Evolutionary conservation across 768 basidiomycete genomes (phyloP), one percentile per base, ranked within the genome.

Genomic region (Kwoniella botswanensis): DNA sequence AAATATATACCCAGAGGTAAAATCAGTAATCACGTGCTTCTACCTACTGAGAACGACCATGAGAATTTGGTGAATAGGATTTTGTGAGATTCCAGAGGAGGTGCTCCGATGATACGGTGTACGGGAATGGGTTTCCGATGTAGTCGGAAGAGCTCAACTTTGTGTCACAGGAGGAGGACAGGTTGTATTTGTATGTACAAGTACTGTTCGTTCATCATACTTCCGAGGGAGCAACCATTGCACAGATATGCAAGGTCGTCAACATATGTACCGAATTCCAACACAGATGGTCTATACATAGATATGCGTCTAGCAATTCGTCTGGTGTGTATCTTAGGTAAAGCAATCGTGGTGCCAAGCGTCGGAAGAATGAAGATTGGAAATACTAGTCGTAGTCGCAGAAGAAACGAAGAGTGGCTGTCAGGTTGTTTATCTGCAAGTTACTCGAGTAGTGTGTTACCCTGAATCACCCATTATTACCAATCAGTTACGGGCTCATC

Each of bases 1-100:
- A 65, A 24, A 26, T 70, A 64, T 70, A 58, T 70, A 42, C 56
- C 63, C 9, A 50, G 67, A 46, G 67, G 59, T 17, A 44, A 57
- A 35, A 21, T 46, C 24, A 42, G 35, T 7, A 3, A 15, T 18
- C 29, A 3, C 43, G 54, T 11, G 15, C 17, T 35, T 35, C 35
- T 35, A 58, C 29, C 57, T 18, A 29, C 12, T 18, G 5, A 44
- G 17, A 42, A 63, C 13, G 61, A 13, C 9, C 21, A 58, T 15
- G 57, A 35, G 15, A 35, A 35, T 41, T 13, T 58, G 21, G 26
- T 21, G 18, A 58, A 58, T 24, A 24, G 57, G 21, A 58, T 26
- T 58, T 58, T 58, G 57, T 24, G 13, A 18, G 46, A 18, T 15
- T 50, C 46, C 12, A 50, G 46, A 18, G 12, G 46, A 13, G 46